phyloP scores from a whole-genome alignment of 2,329 filamentous ascomycete species.

The Penicillium sp. region DNA sequence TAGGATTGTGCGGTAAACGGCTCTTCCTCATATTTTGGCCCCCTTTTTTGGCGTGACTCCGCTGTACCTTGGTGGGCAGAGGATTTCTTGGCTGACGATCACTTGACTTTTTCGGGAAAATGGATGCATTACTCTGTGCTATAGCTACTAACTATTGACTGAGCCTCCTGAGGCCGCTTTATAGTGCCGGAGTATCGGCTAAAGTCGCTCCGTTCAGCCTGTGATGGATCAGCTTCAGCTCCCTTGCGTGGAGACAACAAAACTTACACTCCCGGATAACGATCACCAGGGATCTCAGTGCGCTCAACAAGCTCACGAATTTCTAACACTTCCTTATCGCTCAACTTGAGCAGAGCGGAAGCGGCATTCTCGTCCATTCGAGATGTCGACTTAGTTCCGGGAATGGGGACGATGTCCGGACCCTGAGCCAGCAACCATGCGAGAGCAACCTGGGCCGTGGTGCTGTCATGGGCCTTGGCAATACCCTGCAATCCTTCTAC shows the following conservation, averaged over 20 bases:
- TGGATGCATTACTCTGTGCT: neutral
- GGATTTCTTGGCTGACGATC: neutral
- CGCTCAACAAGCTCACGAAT: constrained; percentile 2
- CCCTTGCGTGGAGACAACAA: neutral
- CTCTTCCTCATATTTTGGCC: neutral
- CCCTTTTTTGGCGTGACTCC: neutral
- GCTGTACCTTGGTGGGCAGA: neutral
- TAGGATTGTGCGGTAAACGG: neutral
- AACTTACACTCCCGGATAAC: neutral
- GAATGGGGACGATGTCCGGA: constrained; percentile 29
- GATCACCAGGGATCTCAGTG: neutral
- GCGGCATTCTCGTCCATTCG: constrained; percentile 23
- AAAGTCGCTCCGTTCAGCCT: neutral
- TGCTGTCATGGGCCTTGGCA: constrained; percentile 55
- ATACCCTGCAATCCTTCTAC: constrained; percentile 50
- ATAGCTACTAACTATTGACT: neutral
- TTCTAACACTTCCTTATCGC: constrained; percentile 19
- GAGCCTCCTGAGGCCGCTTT: neutral
- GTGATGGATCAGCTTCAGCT: neutral
- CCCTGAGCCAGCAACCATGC: constrained; percentile 64
- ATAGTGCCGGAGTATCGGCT: neutral
- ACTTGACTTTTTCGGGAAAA: neutral
- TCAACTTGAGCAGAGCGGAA: constrained; percentile 14
- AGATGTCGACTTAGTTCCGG: constrained; percentile 24
- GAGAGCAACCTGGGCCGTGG: constrained; percentile 58